Conservation (phyloP, 73 alveolate species). For the Uronychia binucleata region DNA sequence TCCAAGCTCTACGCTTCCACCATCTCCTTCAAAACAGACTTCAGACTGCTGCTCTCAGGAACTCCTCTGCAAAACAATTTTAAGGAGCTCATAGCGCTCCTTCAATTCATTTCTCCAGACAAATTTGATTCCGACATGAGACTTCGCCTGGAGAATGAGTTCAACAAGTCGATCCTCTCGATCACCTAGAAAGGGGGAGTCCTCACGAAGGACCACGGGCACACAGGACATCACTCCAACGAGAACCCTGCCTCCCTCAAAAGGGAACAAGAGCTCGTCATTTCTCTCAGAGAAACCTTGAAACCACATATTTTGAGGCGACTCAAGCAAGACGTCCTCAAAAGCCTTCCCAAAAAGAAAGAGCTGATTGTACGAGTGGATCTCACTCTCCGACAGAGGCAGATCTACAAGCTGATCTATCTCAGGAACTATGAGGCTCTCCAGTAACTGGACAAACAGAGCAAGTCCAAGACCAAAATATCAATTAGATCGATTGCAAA, state of each 20-base stretch:
- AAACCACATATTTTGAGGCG: slow-evolving; percentile 94
- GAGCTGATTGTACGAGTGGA: slow-evolving; percentile 89
- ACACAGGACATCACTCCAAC: not conserved
- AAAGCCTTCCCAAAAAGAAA: slow-evolving; percentile 91
- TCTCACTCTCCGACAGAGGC: slow-evolving; percentile 85
- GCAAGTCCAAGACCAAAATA: slow-evolving; percentile 52
- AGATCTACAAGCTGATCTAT: slow-evolving; percentile 85
- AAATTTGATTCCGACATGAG: slow-evolving; percentile 62
- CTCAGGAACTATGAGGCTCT: slow-evolving; percentile 87
- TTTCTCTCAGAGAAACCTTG: slow-evolving; percentile 71
- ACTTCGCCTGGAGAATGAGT: not conserved
- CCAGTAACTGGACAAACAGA: slow-evolving; percentile 49
- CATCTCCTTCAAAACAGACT: slow-evolving; percentile 70
- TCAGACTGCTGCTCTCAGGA: slow-evolving; percentile 91
- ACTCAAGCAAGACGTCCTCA: slow-evolving; percentile 89
- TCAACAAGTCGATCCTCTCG: not conserved
- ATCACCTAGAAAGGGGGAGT: not conserved
- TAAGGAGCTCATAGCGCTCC: slow-evolving; percentile 84
- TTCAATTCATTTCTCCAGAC: slow-evolving; percentile 66
- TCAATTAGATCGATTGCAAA: slow-evolving; percentile 29
- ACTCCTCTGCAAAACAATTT: slow-evolving; percentile 96
- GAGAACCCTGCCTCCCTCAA: slow-evolving; percentile 26
- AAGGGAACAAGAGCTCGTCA: slow-evolving; percentile 68
- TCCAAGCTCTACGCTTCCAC: slow-evolving; percentile 77
- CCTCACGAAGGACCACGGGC: not conserved